phyloP scores from a whole-genome alignment of 805 yeast genomes.

The Candida sithepensis region DNA sequence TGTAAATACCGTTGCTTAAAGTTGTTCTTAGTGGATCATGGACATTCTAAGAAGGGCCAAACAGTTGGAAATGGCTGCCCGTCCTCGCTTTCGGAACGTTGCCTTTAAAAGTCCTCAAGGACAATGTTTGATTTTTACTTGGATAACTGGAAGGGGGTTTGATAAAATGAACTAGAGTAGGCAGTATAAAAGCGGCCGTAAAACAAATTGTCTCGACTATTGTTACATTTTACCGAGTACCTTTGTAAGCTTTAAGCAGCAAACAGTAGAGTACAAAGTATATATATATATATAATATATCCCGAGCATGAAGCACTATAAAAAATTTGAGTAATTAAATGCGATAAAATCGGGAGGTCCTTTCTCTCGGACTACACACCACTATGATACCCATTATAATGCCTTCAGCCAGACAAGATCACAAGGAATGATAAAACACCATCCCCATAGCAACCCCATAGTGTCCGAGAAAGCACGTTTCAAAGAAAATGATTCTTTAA shows the following conservation, averaged over 20 bases:
- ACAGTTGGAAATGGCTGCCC: no score
- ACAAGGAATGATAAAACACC: constrained; percentile 2
- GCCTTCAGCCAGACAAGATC: constrained; percentile 2
- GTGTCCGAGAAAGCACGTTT: neutral
- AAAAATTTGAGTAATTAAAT: constrained; percentile 14
- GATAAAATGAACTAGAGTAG: no score
- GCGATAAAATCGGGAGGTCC: constrained; percentile 27
- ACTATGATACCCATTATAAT: constrained; percentile 5
- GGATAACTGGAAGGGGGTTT: no score
- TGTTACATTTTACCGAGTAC: no score
- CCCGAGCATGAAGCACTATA: constrained; percentile 32
- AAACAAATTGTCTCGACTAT: no score
- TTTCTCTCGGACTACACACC: constrained; percentile 19
- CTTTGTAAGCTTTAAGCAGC: neutral
- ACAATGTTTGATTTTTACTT: no score
- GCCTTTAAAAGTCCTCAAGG: no score
- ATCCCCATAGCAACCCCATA: constrained; percentile 2
- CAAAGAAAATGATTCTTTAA: neutral
- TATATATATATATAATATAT: constrained; percentile 12
- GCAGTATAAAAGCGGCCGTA: no score
- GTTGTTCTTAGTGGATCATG: no score
- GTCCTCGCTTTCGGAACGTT: no score
- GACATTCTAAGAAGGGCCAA: no score
- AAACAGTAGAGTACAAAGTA: neutral
- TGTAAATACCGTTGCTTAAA: no score